Evolutionary conservation across 345 rosid genomes (phyloP), one percentile per base, ranked within the genome.

Genomic region (Chamaenerion angustifolium): DNA sequence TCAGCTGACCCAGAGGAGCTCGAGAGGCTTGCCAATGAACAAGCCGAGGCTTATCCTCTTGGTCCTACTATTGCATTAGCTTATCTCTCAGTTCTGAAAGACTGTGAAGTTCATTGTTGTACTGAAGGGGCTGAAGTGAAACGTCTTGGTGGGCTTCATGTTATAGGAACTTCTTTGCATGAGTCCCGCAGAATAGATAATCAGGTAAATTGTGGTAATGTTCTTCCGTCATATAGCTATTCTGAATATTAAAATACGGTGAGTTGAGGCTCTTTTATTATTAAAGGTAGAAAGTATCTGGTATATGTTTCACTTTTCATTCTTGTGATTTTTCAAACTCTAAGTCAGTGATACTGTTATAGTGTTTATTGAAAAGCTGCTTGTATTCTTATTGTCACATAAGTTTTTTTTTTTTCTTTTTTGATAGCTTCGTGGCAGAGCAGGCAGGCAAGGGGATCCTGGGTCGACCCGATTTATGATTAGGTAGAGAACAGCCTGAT

Each of bases 381-480:
- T 8, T 11, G 6, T 8, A 25, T 15, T 14, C 16, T 9, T 31
- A 6, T 21, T 3, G 11, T 15, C 40, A 12, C 15, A 23, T 23
- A n/a, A 27, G 52, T 14, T 14, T 35, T 41, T 25, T 14, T 27
- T 15, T 50, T 6, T 49, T n/a, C 18, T 42, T n/a, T n/a, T n/a
- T n/a, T n/a, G n/a, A 43, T 64, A 89, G 97, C 97, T 89, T 63
- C 95, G 97, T 57, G 97, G 97, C 49, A 69, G 97, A 81, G 93
- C 97, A 60, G 97, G 94, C 71, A 79, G 97, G 72, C 95, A 89
- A 65, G 97, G 97, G 23, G 97, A 89, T 77, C 97, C 84, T 59
- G 95, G 95, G 67, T 89, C 97, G 46, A 85, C 97, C 9, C 78
- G 90, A 60, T 89, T 89, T 74, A 85, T 89, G 95, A 87, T 85